Evolutionary conservation across 441 rosid genomes (phyloP).

Genomic region (Pelargonium fulgidum): DNA sequence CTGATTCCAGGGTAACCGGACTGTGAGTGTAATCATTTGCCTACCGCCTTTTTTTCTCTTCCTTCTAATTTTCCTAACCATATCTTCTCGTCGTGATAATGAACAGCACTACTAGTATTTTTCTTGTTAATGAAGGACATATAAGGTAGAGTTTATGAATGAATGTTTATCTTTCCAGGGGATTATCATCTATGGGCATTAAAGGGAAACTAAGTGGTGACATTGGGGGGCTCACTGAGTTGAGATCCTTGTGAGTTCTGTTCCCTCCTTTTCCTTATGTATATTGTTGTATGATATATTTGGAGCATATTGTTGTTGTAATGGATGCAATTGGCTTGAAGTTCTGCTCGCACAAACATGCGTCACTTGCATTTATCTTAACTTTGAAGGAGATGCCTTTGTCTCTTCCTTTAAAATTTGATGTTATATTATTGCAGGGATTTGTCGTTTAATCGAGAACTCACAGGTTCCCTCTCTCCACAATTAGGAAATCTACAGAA

Average conservation of each 20-base stretch:
- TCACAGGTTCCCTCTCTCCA: conserved; percentile 64
- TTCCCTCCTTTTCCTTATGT: background rate
- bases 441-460: conserved; percentile 66
- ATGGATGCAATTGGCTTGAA: background rate
- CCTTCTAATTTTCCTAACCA: background rate
- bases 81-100: too few species aligned
- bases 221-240: conserved; percentile 68
- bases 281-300: background rate
- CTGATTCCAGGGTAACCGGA: conserved; percentile 57
- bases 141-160: background rate
- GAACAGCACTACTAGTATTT: background rate
- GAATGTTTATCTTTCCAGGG: conserved; percentile 34
- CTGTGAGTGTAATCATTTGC: conserved; percentile 41
- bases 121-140: background rate
- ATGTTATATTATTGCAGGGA: conserved; percentile 48
- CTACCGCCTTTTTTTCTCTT: background rate
- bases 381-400: background rate
- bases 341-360: background rate
- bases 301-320: conserved; percentile 4
- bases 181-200: conserved; percentile 69
- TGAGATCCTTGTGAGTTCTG: conserved; percentile 68
- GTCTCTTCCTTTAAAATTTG: conserved; percentile 4
- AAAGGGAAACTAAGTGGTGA: conserved; percentile 74
- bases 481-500: conserved; percentile 65
- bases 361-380: background rate